Base-by-base conservation (phyloP, 495 filamentous ascomycete genomes). In the Tetracladium marchalianum region DNA sequence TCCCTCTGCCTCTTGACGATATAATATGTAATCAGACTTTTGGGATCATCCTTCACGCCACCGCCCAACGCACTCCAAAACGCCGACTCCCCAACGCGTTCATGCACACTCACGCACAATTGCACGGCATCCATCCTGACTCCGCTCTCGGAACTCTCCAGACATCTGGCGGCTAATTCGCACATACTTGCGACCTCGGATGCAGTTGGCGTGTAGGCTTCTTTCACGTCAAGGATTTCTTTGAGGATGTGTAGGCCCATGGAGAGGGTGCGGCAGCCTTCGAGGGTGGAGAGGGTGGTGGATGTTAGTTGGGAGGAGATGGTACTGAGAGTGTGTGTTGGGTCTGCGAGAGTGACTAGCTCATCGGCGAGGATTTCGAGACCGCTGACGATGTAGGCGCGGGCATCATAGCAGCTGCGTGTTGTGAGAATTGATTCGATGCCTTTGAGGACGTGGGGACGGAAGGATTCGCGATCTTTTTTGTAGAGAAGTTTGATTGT, bases 21-120 rank as follows among this genome's bases (percentile, higher is more conserved):
- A 65, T 87, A 90, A 59, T 90, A 90, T n/a, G 81, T 84, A 50
- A 90, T 77, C 47, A 90, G 57, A 49, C 82, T 87, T 57, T 83
- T 81, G 5, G 81, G 77, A 36, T 80, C 80, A 32, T 83, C 80
- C 46, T 68, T 75, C 31, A 83, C 70, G 2, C 69, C 70, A 50
- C 69, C 77, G 47, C 71, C 78, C 39, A 87, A 62, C 22, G 76
- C 66, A 32, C 74, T 68, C 73, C 84, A 85, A 58, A 87, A 86
- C 36, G 66, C 59, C 11, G 70, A 66, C 43, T 83, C 80, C 12
- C 77, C 76, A 17, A 88, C 69, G 43, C 81, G 69, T 22, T 76
- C 71, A 52, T 90, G 81, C 49, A 96, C 62, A 46, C 67, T 78
- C 1, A 90, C 78, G 50, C 85, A 88, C 18, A 94, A 67, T 53